Evolutionary conservation across 495 filamentous ascomycete genomes (phyloP), one percentile per base, ranked within the genome.

Genomic region (Collariella sp.): DNA sequence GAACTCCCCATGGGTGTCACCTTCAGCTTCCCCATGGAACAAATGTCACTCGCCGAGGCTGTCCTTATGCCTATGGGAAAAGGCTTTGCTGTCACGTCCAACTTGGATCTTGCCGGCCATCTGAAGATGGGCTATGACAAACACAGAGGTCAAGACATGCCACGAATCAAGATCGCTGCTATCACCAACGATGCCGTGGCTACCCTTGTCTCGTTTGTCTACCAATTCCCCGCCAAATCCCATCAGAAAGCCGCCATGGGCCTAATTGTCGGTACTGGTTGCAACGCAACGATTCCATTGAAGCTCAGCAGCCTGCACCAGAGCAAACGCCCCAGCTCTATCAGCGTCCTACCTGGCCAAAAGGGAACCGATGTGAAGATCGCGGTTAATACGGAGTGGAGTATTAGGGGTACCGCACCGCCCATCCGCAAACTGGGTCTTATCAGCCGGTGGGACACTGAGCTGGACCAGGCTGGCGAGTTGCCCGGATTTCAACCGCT

Each of bases 1-100:
- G 80, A 81, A 60, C 62, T 91, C 44, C 80, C 85, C 35, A 79
- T 91, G 73, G 88, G 88, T 2, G 85, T 94, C 38, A 89, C 88
- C 13, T 94, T 91, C 66, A 88, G 84, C 70, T 94, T 94, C 60
- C 87, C 88, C 12, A 89, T 91, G 71, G 79, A 83, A 63, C 88
- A 94, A 76, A 77, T 79, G 52, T 83, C 84, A 20, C 73, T 91
- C 44, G 76, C 84, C 15, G 80, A 89, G 55, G 88, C 88, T 10
- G 85, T 82, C 5, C 68, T 94, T 36, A 89, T 89, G 84, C 79
- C 84, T 6, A 91, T 91, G 87, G 88, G 88, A 26, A 91, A 94
- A 70, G 88, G 88, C 20, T 94, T 91, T 58, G 82, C 85, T 26
- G 86, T 91, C 41, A 83, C 79, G 0, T 82, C 82, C 2, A 78